Percentiles rank a stretch among this genome's conserved stretches.
Evolutionary conservation across 1,139 yeast genomes (phyloP).

Genomic region (Arxiozyma slooffiae): DNA sequence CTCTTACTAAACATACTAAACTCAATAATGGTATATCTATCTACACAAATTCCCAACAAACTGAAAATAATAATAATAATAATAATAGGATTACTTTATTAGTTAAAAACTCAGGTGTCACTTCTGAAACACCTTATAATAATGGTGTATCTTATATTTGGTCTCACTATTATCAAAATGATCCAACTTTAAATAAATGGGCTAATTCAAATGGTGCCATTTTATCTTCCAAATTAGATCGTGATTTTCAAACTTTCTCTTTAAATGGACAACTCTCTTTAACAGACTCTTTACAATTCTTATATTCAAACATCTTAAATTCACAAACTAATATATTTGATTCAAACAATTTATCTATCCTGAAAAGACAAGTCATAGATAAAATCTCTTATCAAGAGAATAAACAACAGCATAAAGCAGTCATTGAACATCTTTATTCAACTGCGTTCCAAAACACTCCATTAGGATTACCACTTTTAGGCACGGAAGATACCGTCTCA

Average conservation of each 20-base stretch:
- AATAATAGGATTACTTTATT: constrained; percentile 40
- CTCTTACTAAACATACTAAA: constrained; percentile 13
- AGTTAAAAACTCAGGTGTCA: constrained; percentile 59
- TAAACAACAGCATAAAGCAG: constrained; percentile 34
- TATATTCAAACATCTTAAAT: constrained; percentile 17
- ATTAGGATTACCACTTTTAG: constrained; percentile 61
- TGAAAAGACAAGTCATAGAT: constrained; percentile 29
- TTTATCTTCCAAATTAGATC: constrained; percentile 39
- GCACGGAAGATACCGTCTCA: constrained; percentile 55
- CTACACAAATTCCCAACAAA: neutral
- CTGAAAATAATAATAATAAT: neutral
- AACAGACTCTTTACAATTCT: constrained; percentile 32
- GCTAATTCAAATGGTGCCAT: constrained; percentile 31
- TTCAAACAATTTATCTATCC: neutral
- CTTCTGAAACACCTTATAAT: constrained; percentile 68
- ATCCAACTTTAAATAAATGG: constrained; percentile 1
- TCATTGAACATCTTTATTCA: constrained; percentile 63
- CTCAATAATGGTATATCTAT: neutral
- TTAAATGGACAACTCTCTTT: constrained; percentile 31
- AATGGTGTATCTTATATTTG: constrained; percentile 68
- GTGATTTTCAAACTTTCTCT: constrained; percentile 48
- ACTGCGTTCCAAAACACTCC: constrained; percentile 82
- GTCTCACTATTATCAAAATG: constrained; percentile 37
- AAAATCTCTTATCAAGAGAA: constrained; percentile 28
- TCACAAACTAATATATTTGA: neutral